Evolutionary conservation across 2,329 filamentous ascomycete species (phyloP), one percentile per base, ranked within the genome.

Genomic region (Alternaria triticimaculans): DNA sequence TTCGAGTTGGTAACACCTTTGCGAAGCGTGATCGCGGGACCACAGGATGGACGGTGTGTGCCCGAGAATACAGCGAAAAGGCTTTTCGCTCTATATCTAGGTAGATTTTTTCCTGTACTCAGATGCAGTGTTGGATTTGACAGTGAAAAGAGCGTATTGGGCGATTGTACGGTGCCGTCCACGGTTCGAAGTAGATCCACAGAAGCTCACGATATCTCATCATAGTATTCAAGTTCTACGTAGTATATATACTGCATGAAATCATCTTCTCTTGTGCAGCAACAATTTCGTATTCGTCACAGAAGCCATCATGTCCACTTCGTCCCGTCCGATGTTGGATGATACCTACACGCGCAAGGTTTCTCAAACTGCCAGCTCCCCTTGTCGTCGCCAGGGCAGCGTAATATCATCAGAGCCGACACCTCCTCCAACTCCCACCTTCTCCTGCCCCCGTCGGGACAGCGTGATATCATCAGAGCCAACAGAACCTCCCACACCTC

Each of bases 261-360:
- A 41, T 41, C 9, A 5, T 41, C 37, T 18, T 2, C 15, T 41
- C 15, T 18, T 18, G 1, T 41, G 37, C 3, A 41, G 3, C 3
- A n/a, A 1, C 15, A 41, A 1, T 1, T n/a, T 10, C 37, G 10
- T 5, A 18, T 0, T 41, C 3, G 2, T 41, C n/a, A 41, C 4
- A 18, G 21, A 5, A 23, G 4, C 5, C 21, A 41, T 41, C 9
- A 41, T 41, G 37, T 41, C n/a, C 37, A 11, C 2, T 41, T 41
- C 37, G 37, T 0, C 37, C 37, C 37, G 0, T 41, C n/a, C 15
- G 9, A 41, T 41, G 37, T 41, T 41, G 37, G n/a, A 41, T 41
- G 37, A 41, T 41, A 41, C 2, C 37, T 41, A 1, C 37, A 41
- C 37, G 1, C 37, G n/a, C 9, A 41, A 41, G 15, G 37, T 41